phyloP scores from a whole-genome alignment of 2,329 filamentous ascomycete genomes.

The Alternaria atra region DNA sequence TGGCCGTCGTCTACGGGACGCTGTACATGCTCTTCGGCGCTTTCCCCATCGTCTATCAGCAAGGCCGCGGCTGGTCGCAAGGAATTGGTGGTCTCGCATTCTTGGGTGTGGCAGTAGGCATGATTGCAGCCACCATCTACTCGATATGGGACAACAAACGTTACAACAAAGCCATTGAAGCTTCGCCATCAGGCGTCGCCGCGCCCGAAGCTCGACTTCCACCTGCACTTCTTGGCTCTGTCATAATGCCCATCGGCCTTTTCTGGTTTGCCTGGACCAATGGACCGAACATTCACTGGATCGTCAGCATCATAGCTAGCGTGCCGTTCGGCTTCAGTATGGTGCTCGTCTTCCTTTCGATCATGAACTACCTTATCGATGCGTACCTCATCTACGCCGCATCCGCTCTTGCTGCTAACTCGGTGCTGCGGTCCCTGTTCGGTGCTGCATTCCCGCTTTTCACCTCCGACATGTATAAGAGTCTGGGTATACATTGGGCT shows the following conservation, averaged over 20 bases:
- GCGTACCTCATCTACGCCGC: constrained; percentile 59
- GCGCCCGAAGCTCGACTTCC: constrained; percentile 59
- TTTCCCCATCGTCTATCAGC: constrained; percentile 57
- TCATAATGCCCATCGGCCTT: constrained; percentile 56
- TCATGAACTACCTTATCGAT: constrained; percentile 75
- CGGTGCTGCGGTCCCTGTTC: not conserved
- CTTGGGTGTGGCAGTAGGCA: constrained; percentile 27
- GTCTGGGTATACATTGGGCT: not conserved
- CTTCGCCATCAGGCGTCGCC: constrained; percentile 53
- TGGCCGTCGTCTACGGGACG: constrained; percentile 53
- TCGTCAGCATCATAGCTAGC: constrained; percentile 61
- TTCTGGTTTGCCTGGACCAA: constrained; percentile 65
- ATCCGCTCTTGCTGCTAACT: not conserved
- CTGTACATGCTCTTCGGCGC: constrained; percentile 60
- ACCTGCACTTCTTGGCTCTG: constrained; percentile 63
- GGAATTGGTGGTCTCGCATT: constrained; percentile 53
- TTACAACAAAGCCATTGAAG: not conserved
- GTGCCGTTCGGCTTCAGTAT: constrained; percentile 57
- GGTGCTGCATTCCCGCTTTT: not conserved
- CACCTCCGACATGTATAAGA: not conserved
- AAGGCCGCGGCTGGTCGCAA: constrained; percentile 41
- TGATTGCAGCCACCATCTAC: constrained; percentile 20
- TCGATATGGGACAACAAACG: not conserved
- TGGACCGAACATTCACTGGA: constrained; percentile 62
- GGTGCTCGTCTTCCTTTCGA: constrained; percentile 48